Conservation (phyloP, 257 asterid species). For the Phtheirospermum japonicum region DNA sequence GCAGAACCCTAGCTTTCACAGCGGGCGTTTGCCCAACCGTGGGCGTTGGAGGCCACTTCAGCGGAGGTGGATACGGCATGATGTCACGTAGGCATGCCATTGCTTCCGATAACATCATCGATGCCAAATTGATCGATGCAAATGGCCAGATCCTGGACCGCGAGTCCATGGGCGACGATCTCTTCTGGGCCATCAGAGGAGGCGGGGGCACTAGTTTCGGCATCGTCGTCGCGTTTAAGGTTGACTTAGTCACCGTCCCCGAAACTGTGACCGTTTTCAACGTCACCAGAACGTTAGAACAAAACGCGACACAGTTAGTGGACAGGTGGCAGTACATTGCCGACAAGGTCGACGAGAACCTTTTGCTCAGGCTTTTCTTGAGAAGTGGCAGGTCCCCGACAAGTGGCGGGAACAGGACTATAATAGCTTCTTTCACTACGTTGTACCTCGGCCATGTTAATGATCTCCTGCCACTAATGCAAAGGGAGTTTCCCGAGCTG, state of each 20-base stretch:
- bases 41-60: slow-evolving; percentile 52
- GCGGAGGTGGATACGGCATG: slow-evolving; percentile 50
- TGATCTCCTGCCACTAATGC: slow-evolving; percentile 26
- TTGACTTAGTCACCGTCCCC: slow-evolving; percentile 33
- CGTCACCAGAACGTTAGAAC: slow-evolving; percentile 31
- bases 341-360: slow-evolving; percentile 36
- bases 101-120: slow-evolving; percentile 40
- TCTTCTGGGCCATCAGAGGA: slow-evolving; percentile 55
- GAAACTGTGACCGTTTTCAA: slow-evolving; percentile 37
- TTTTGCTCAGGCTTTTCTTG: slow-evolving; percentile 30
- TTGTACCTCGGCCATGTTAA: slow-evolving; percentile 21
- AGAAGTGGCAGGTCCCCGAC: slow-evolving; percentile 12
- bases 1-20: slow-evolving; percentile 32
- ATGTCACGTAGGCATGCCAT: slow-evolving; percentile 33
- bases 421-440: not conserved
- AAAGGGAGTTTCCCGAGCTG: slow-evolving; percentile 28
- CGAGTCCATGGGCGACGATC: slow-evolving; percentile 49
- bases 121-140: slow-evolving; percentile 35
- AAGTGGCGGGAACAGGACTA: slow-evolving; percentile 14
- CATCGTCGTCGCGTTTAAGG: slow-evolving; percentile 36
- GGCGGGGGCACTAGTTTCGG: slow-evolving; percentile 53
- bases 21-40: slow-evolving; percentile 48
- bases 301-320: slow-evolving; percentile 42
- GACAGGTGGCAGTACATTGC: slow-evolving; percentile 46
- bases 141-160: slow-evolving; percentile 35